Evolutionary conservation across 106 monocot species (phyloP).

Genomic region (Chionographis japonica): DNA sequence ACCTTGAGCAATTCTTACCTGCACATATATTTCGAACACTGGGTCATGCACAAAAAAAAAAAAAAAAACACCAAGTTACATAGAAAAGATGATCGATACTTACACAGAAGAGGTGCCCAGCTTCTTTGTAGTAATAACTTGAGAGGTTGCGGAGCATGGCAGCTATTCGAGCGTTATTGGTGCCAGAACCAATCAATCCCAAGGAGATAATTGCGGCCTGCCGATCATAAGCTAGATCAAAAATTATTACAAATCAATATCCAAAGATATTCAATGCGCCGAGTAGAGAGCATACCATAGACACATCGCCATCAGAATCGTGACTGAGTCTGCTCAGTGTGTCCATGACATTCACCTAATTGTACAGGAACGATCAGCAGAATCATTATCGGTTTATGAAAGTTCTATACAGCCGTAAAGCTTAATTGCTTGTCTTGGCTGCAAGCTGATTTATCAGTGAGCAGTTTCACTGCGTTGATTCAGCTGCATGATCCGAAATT

Average conservation of each 20-base stretch:
- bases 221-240: slow-evolving; percentile 8
- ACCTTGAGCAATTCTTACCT: slow-evolving; percentile 99
- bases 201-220: slow-evolving; percentile 93
- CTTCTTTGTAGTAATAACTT: slow-evolving; percentile 98
- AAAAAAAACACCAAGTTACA: not conserved
- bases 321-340: slow-evolving; percentile 93
- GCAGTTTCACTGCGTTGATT: too few species aligned
- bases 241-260: too few species aligned
- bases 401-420: not conserved
- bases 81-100: slow-evolving; percentile 9
- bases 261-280: too few species aligned
- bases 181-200: slow-evolving; percentile 93
- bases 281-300: slow-evolving; percentile 48
- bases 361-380: not conserved
- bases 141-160: slow-evolving; percentile 97
- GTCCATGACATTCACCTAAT: slow-evolving; percentile 96
- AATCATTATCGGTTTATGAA: not conserved
- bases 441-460: too few species aligned
- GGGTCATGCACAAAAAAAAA: not conserved
- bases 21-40: not conserved
- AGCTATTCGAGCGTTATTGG: slow-evolving; percentile 94
- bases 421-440: too few species aligned
- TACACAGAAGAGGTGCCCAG: slow-evolving; percentile 96
- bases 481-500: too few species aligned
- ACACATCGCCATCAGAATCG: slow-evolving; percentile 91